phyloP scores from a whole-genome alignment of 1,284 basidiomycete species.

The Athelia psychrophila region DNA sequence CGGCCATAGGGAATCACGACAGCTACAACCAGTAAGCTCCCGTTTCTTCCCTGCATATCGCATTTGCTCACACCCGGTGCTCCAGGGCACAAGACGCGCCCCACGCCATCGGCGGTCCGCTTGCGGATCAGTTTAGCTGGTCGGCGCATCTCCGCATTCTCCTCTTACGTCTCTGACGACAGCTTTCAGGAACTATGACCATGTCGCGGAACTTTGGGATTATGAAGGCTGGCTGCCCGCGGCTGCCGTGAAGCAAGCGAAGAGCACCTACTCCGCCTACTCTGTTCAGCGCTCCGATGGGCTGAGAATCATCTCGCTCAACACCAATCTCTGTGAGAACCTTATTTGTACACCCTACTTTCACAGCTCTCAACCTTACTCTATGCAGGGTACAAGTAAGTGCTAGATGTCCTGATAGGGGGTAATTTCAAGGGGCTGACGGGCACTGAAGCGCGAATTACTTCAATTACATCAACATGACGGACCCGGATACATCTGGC shows the following conservation, averaged over 20 bases:
- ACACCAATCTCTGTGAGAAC: constrained; percentile 70
- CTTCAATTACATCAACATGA: constrained; percentile 78
- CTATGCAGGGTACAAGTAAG: constrained; percentile 46
- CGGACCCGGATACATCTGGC: constrained; percentile 66
- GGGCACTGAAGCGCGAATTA: constrained; percentile 50
- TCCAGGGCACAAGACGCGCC: constrained; percentile 63
- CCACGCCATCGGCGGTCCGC: constrained; percentile 47
- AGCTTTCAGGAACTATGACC: constrained; percentile 66
- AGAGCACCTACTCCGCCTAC: constrained; percentile 73
- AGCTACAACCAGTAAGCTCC: constrained; percentile 52
- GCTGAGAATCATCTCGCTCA: constrained; percentile 71
- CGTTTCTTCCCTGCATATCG: constrained; percentile 11
- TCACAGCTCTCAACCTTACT: too few species aligned
- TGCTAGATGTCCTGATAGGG: too few species aligned
- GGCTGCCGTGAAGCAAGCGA: constrained; percentile 53
- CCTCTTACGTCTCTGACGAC: background rate
- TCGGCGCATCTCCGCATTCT: constrained; percentile 20
- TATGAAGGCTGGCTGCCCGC: constrained; percentile 71
- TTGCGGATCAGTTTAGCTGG: constrained; percentile 67
- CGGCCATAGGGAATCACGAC: constrained; percentile 77
- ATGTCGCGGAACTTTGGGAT: constrained; percentile 66
- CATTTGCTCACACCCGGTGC: constrained; percentile 7
- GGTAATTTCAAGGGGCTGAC: background rate
- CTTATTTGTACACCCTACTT: background rate
- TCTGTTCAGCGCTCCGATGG: constrained; percentile 68